These are phyloP conservation scores for Alternaria sp. DNA, from an alignment of 2,329 filamentous ascomycete genomes.

Conservation along the genomic window DNA sequence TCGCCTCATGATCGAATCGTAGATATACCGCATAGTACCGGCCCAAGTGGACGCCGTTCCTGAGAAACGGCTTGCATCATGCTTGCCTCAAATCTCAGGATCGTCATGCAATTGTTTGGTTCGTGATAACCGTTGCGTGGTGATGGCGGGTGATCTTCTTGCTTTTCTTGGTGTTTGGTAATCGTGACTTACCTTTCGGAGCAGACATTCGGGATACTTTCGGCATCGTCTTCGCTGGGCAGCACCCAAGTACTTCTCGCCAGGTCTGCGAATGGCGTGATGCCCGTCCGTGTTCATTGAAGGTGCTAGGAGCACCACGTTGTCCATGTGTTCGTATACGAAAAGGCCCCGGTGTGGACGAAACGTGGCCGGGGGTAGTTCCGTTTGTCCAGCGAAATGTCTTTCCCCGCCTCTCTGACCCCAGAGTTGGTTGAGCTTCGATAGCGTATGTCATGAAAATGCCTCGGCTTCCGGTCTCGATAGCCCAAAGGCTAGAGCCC, in stretches of 20 bases:
- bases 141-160: neutral
- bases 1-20: neutral
- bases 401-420: conserved; percentile 8
- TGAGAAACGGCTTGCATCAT: conserved; percentile 5
- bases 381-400: neutral
- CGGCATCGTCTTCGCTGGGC: neutral
- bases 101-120: neutral
- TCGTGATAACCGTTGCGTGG: conserved; percentile 4
- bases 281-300: neutral
- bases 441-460: conserved; percentile 4
- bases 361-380: neutral
- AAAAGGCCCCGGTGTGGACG: conserved; percentile 1
- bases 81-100: neutral
- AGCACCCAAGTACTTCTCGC: neutral
- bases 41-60: neutral
- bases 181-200: neutral
- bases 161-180: neutral
- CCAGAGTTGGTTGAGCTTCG: conserved; percentile 2
- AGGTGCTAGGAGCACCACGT: conserved; percentile 8
- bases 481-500: neutral
- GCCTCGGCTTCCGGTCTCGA: conserved; percentile 2
- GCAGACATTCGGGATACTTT: neutral
- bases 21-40: conserved; percentile 6
- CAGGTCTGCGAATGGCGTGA: neutral
- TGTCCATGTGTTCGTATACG: conserved; percentile 14